Conservation (phyloP, 345 rosid species). For the Acer negundo region DNA sequence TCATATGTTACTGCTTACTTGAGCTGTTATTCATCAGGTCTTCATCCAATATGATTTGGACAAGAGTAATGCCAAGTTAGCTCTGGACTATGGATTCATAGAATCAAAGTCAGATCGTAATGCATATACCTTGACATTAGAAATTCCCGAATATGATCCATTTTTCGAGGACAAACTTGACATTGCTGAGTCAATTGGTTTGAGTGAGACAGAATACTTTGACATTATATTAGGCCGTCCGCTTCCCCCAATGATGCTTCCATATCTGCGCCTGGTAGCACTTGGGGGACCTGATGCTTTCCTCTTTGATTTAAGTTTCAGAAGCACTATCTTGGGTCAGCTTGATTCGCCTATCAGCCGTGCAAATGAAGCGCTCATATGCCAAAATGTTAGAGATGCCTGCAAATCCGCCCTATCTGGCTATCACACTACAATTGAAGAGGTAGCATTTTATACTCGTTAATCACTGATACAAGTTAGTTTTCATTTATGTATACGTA, state of each 20-base stretch:
- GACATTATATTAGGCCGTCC: slow-evolving; percentile 63
- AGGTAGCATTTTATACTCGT: slow-evolving; percentile 45
- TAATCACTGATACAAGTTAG: neutral
- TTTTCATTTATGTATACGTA: neutral
- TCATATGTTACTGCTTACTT: slow-evolving; percentile 11
- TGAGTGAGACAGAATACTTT: slow-evolving; percentile 68
- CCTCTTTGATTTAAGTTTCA: slow-evolving; percentile 79
- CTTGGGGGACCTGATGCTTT: slow-evolving; percentile 82
- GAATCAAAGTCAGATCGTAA: slow-evolving; percentile 68
- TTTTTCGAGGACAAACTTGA: slow-evolving; percentile 73
- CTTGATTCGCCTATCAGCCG: slow-evolving; percentile 81
- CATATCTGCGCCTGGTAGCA: slow-evolving; percentile 75
- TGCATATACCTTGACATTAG: slow-evolving; percentile 71
- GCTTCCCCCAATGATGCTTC: slow-evolving; percentile 78
- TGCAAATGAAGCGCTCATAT: slow-evolving; percentile 84
- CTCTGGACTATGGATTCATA: slow-evolving; percentile 87
- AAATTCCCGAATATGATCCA: slow-evolving; percentile 70
- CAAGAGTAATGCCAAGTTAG: slow-evolving; percentile 90
- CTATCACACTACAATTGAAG: slow-evolving; percentile 68
- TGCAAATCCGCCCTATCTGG: slow-evolving; percentile 86
- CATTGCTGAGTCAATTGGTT: slow-evolving; percentile 82
- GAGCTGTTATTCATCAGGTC: slow-evolving; percentile 49
- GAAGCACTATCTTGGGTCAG: slow-evolving; percentile 81
- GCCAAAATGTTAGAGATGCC: slow-evolving; percentile 69
- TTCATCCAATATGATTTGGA: slow-evolving; percentile 76